Base-by-base conservation (phyloP, 768 basidiomycete genomes). In the Boletellus sp. region DNA sequence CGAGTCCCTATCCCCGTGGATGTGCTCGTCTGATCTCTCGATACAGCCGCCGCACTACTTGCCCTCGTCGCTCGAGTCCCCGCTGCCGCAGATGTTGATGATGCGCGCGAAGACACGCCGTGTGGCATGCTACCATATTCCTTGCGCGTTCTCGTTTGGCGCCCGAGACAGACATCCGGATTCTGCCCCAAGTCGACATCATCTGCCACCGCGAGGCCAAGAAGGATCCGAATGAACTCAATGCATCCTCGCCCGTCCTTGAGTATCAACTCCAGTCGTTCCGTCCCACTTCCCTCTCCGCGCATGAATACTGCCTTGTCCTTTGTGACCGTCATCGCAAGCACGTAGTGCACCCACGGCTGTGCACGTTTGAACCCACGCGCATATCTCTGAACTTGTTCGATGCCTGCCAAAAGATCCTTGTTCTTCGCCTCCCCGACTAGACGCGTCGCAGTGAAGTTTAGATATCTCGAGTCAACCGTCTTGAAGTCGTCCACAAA, bases 201-300 rank as follows among this genome's bases (percentile, higher is more conserved):
- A 3, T 32, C 42, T 11, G 42, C 31, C 13, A 33, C 8, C 32
- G 42, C 45, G 8, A 48, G 41, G 10, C 46, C 51, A 3, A 52
- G 46, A n/a, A n/a, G n/a, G n/a, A n/a, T n/a, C n/a, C n/a, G n/a
- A 31, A 48, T 44, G 28, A 52, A 44, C 20, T 48, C 42, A 20
- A 52, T 35, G 22, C 46, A 38, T 1, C 51, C 46, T 2, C 46
- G 34, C 5, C 51, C 47, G 10, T 44, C 37, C 5, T 16, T 1
- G 6, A 52, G 36, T 3, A 16, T 28, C 17, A 52, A 9, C 3
- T 43, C 41, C 5, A 47, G 8, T 8, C 47, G 37, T 11, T 52
- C 51, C 26, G 28, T 46, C 2, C 48, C 48, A 23, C 45, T 46
- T 9, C 48, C 31, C 6, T 54, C 48, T 45, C 53, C 51, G 10